Percentiles rank a stretch among this genome's conserved stretches.
These are phyloP conservation scores for Dichotomocladium elegans DNA, from an alignment of 371 early-diverging fungal genomes.

Conservation along the genomic window DNA sequence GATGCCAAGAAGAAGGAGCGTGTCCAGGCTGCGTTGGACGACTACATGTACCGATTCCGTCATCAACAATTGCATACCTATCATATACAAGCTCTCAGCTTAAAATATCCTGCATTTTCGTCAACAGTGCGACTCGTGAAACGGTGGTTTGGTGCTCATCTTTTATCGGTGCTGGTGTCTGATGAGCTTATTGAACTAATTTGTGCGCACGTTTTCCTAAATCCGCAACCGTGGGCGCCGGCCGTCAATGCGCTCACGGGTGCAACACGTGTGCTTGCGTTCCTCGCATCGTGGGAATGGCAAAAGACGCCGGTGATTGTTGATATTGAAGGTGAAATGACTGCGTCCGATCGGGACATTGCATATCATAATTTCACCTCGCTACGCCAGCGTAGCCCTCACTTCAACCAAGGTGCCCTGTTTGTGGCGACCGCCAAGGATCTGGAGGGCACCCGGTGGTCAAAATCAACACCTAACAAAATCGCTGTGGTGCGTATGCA, in stretches of 20 bases:
- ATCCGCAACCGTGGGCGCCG: slow-evolving; percentile 58
- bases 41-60: slow-evolving; percentile 47
- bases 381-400: slow-evolving; percentile 35
- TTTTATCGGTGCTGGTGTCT: slow-evolving; percentile 53
- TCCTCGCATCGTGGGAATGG: slow-evolving; percentile 76
- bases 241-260: slow-evolving; percentile 65
- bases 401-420: slow-evolving; percentile 55
- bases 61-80: slow-evolving; percentile 63
- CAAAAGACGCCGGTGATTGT: slow-evolving; percentile 70
- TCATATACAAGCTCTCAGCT: slow-evolving; percentile 67
- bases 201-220: slow-evolving; percentile 61
- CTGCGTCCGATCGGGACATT: slow-evolving; percentile 38
- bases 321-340: slow-evolving; percentile 66
- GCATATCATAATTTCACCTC: slow-evolving; percentile 41
- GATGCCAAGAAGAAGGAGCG: slow-evolving; percentile 23
- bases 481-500: slow-evolving; percentile 59
- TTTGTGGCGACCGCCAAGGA: slow-evolving; percentile 67
- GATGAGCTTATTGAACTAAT: slow-evolving; percentile 62
- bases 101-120: slow-evolving; percentile 63
- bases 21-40: slow-evolving; percentile 41
- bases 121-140: slow-evolving; percentile 77
- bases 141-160: slow-evolving; percentile 83
- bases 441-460: slow-evolving; percentile 54
- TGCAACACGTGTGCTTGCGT: slow-evolving; percentile 67
- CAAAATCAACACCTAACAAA: slow-evolving; percentile 38